phyloP scores from a whole-genome alignment of 805 yeast genomes.

The Teunomyces funiuensis region DNA sequence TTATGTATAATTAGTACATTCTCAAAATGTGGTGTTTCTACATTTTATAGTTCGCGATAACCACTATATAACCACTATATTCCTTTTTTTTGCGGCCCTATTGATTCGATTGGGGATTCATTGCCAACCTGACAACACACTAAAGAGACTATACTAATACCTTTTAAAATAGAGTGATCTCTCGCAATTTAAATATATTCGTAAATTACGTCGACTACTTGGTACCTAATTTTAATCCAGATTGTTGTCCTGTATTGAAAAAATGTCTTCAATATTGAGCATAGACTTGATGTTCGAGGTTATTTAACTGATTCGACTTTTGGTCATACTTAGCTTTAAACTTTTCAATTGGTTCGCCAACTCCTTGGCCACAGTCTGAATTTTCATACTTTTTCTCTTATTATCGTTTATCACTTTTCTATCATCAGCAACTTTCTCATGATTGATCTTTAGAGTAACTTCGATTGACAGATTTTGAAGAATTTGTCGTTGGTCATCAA shows the following conservation, averaged over 20 bases:
- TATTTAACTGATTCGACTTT: neutral
- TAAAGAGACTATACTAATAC: no score
- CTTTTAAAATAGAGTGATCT: no score
- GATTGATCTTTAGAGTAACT: no score
- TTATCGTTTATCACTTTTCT: neutral
- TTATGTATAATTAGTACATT: neutral
- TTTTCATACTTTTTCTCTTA: neutral
- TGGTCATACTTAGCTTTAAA: neutral
- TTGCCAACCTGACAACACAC: no score
- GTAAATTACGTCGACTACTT: no score
- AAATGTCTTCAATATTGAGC: no score
- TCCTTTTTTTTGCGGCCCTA: neutral
- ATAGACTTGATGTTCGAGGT: no score
- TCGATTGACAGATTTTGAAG: no score
- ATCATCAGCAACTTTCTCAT: neutral
- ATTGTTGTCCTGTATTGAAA: no score
- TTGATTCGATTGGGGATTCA: no score
- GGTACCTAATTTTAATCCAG: no score
- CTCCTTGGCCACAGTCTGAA: neutral
- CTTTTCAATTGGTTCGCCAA: neutral
- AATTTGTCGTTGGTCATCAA: conserved; percentile 2
- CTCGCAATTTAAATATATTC: no score
- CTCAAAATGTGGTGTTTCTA: neutral
- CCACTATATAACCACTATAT: conserved; percentile 7
- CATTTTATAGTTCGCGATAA: conserved; percentile 5